phyloP scores from a whole-genome alignment of 441 rosid species.

The Iberis amara region DNA sequence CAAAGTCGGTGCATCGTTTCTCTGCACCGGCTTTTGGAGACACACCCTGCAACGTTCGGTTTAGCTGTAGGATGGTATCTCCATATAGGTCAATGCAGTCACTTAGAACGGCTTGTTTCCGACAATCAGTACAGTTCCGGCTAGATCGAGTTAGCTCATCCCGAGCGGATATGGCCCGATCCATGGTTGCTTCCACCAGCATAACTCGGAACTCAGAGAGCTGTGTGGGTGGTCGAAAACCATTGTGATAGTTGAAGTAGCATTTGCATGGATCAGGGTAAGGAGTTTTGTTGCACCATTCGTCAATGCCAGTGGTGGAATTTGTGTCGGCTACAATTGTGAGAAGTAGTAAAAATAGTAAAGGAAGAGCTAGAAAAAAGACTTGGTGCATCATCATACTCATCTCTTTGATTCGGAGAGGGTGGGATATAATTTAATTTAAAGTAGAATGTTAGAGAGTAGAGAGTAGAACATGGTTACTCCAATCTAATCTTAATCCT shows the following conservation, averaged over 20 bases:
- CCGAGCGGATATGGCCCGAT: conserved; percentile 38
- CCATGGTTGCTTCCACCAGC: conserved; percentile 40
- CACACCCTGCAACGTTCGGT: conserved; percentile 43
- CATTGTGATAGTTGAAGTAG: conserved; percentile 32
- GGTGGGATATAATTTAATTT: background rate
- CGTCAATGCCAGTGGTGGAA: conserved; percentile 26
- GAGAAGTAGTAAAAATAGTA: conserved; percentile 28
- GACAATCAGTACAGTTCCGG: conserved; percentile 28
- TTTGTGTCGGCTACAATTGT: conserved; percentile 8
- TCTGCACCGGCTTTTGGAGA: conserved; percentile 11
- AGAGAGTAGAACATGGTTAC: conserved; percentile 17
- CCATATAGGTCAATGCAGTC: conserved; percentile 59
- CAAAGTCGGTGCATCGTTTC: conserved; percentile 42
- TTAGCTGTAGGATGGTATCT: conserved; percentile 52
- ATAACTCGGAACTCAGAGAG: conserved; percentile 45
- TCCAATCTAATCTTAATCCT: conserved; percentile 1
- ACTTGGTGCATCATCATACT: conserved; percentile 6
- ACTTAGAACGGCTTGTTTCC: conserved; percentile 40
- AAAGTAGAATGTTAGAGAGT: conserved; percentile 18
- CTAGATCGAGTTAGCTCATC: conserved; percentile 28
- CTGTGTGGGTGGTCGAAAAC: conserved; percentile 31
- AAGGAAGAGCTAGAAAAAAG: conserved; percentile 14
- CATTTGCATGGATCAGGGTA: conserved; percentile 56
- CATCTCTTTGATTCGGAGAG: conserved; percentile 13
- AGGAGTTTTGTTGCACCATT: conserved; percentile 71